Percentiles rank a stretch among this genome's conserved stretches.
These are phyloP conservation scores for Aurantiochytrium sp. DNA, from an alignment of 108 stramenopile species.

Conservation along the genomic window DNA sequence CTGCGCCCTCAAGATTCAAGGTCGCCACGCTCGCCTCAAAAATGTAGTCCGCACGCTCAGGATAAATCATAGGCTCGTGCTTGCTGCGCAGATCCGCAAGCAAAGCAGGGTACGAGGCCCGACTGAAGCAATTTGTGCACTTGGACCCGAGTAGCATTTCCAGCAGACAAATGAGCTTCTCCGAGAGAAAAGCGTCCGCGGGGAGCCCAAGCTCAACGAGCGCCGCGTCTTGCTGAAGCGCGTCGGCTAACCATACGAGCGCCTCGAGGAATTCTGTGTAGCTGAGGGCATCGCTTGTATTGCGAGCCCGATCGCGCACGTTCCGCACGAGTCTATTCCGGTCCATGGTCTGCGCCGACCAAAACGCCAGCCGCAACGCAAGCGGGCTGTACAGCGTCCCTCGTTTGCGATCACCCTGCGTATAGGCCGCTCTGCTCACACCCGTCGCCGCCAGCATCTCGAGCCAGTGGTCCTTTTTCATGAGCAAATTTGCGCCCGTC, in stretches of 20 bases:
- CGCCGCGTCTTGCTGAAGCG: not conserved
- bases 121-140: not conserved
- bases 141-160: not conserved
- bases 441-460: not conserved
- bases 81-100: not conserved
- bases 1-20: not conserved
- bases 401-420: not conserved
- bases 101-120: not conserved
- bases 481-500: not conserved
- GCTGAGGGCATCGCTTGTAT: not conserved
- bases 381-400: not conserved
- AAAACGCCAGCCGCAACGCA: not conserved
- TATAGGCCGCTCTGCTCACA: not conserved
- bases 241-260: not conserved
- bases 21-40: not conserved
- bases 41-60: not conserved
- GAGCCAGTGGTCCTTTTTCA: slow-evolving; percentile 2
- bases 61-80: not conserved
- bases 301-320: not conserved
- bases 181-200: not conserved
- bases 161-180: not conserved
- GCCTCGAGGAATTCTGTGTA: slow-evolving; percentile 5
- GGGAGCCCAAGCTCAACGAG: not conserved
- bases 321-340: not conserved
- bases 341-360: not conserved